Evolutionary conservation across 257 asterid species (phyloP), one percentile per base, ranked within the genome.

Genomic region (Nicotiana knightiana): DNA sequence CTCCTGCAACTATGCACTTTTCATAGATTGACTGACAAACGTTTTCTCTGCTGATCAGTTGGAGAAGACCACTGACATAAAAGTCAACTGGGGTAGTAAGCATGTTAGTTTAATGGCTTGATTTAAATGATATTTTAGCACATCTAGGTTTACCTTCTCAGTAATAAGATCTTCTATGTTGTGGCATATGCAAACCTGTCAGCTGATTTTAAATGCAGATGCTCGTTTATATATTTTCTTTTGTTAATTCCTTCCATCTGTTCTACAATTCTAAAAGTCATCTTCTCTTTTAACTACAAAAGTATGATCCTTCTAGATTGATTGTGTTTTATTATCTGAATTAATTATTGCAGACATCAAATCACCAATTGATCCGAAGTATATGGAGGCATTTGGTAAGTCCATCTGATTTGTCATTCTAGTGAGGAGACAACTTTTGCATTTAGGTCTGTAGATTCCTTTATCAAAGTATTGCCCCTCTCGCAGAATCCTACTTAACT

Each of bases 341-440:
- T 76, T 35, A 21, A 24, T 57, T 83, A 81, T 83, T 86, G 85
- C 97, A 96, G 99, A 96, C 91, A 85, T 93, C 87, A 96, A 90
- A 93, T 94, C 97, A 81, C 92, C 94, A 39, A 85, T 92, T 67
- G 99, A 94, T 85, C 93, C 95, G 9, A 96, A 93, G 93, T 93
- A 89, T 82, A 88, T 89, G 91, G 99, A 96, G 89, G 99, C 97
- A 86, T 93, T 89, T 91, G 99, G 99, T 96, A 84, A 89, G 93
- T 84, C 77, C 64, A 77, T 54, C 51, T 43, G 51, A 76, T 63
- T 62, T 79, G 77, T 80, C 86, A 67, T 53, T 79, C 61, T 71
- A 46, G 61, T 46, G 61, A 71, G 13, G 59, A 24, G 26, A 46
- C 61, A 73, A 48, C 15, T 51, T 15, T 26, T 73, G 63, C 43